Percentiles rank a stretch among this genome's conserved stretches.
These are phyloP conservation scores for Priceomyces haplophilus DNA, from an alignment of 805 yeast species.

Conservation along the genomic window DNA sequence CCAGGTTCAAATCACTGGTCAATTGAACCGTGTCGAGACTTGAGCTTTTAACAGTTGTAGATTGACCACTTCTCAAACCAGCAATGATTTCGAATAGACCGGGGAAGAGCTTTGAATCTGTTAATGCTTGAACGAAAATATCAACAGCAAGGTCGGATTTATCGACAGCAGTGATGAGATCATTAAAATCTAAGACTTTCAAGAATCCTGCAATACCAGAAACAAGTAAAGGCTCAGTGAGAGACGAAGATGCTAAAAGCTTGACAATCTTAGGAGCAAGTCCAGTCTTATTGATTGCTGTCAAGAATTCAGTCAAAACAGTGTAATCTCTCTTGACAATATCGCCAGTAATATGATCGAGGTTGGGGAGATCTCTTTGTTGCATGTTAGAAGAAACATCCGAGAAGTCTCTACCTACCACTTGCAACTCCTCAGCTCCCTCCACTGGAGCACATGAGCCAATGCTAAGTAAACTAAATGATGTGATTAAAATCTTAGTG, in stretches of 20 bases:
- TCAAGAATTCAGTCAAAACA: conserved; percentile 22
- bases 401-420: not conserved
- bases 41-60: not conserved
- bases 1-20: conserved; percentile 8
- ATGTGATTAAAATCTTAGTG: not conserved
- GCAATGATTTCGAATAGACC: conserved; percentile 15
- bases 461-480: conserved; percentile 1
- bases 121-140: conserved; percentile 16
- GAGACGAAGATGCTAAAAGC: conserved; percentile 17
- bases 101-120: conserved; percentile 14
- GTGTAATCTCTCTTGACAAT: conserved; percentile 16
- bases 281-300: conserved; percentile 19
- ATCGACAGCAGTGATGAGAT: conserved; percentile 22
- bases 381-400: not conserved
- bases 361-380: not conserved
- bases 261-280: conserved; percentile 19
- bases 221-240: conserved; percentile 25
- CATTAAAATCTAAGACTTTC: conserved; percentile 18
- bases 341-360: not conserved
- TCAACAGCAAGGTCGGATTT: conserved; percentile 26
- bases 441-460: conserved; percentile 2
- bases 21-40: conserved; percentile 8
- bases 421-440: not conserved
- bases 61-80: conserved; percentile 14
- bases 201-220: conserved; percentile 22